Percentiles rank a stretch among this genome's conserved stretches.
Conservation (phyloP, 768 basidiomycete species). For the Mycena vitilis region DNA sequence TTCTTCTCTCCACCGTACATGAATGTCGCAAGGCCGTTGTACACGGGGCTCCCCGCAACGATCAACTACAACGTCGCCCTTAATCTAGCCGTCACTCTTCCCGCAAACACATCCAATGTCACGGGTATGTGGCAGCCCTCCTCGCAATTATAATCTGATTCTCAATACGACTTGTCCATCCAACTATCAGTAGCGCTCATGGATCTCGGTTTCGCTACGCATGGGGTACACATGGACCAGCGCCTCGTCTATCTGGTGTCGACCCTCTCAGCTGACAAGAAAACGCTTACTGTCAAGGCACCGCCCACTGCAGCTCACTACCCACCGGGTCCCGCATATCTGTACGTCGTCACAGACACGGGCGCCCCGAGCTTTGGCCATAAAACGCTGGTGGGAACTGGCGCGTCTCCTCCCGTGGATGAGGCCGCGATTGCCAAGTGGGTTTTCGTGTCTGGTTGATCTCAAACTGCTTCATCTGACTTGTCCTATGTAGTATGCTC, state of each 20-base stretch:
- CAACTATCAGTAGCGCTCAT: constrained; percentile 48
- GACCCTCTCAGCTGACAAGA: constrained; percentile 44
- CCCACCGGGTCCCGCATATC: constrained; percentile 53
- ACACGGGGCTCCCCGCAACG: constrained; percentile 49
- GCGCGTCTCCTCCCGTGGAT: constrained; percentile 49
- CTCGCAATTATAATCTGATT: background rate
- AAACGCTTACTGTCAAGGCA: constrained; percentile 47
- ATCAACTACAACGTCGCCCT: constrained; percentile 52
- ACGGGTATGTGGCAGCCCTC: constrained; percentile 40
- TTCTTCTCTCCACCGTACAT: constrained; percentile 57
- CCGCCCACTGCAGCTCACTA: constrained; percentile 52
- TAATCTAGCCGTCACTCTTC: constrained; percentile 47
- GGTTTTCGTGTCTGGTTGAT: background rate
- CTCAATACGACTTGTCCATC: constrained; percentile 1
- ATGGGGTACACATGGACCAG: constrained; percentile 55
- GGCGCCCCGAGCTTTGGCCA: constrained; percentile 48
- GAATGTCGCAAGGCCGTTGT: constrained; percentile 47
- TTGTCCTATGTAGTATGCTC: constrained; percentile 17
- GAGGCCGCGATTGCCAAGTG: constrained; percentile 31
- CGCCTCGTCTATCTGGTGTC: constrained; percentile 52
- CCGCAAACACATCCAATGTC: constrained; percentile 41
- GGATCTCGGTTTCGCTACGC: constrained; percentile 57
- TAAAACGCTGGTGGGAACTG: constrained; percentile 52
- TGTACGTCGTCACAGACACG: constrained; percentile 49
- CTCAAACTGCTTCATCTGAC: background rate